Percentiles rank a stretch among this genome's conserved stretches.
Evolutionary conservation across 164 flowering plant species (phyloP).

Genomic region (Amborella trichopoda): DNA sequence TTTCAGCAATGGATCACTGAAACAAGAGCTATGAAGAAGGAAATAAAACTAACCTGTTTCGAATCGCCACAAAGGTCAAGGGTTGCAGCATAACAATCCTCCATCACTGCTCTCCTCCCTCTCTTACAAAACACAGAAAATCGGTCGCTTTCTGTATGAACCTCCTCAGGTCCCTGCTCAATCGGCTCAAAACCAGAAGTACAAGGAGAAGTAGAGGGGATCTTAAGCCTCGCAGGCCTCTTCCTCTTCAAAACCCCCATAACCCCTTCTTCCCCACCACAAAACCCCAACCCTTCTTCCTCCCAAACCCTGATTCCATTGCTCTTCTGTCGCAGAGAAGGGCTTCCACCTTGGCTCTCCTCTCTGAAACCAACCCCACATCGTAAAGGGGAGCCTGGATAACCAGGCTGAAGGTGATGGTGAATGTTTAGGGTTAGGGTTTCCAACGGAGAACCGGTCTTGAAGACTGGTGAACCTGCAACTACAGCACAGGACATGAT

Average conservation of each 20-base stretch:
- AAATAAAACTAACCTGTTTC: slow-evolving; percentile 47
- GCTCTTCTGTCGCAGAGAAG: too few relatives aligned
- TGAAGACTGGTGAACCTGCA: too few relatives aligned
- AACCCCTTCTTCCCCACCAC: too few relatives aligned
- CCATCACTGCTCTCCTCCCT: slow-evolving; percentile 73
- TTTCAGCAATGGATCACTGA: not conserved
- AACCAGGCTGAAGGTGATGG: too few relatives aligned
- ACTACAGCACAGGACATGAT: too few relatives aligned
- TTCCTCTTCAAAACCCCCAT: slow-evolving; percentile 40
- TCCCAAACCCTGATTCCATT: too few relatives aligned
- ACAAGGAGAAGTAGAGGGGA: slow-evolving; percentile 48
- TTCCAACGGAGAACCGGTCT: too few relatives aligned
- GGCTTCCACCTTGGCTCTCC: too few relatives aligned
- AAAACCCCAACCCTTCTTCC: too few relatives aligned
- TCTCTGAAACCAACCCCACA: too few relatives aligned
- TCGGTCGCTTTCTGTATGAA: slow-evolving; percentile 44
- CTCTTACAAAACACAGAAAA: slow-evolving; percentile 69
- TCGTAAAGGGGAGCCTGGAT: too few relatives aligned
- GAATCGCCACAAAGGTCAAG: slow-evolving; percentile 44
- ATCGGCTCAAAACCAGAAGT: slow-evolving; percentile 16
- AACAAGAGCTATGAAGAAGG: not conserved
- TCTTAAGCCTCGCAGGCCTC: slow-evolving; percentile 59
- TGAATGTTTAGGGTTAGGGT: too few relatives aligned
- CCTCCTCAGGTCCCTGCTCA: slow-evolving; percentile 11
- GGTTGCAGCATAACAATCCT: slow-evolving; percentile 63